A percentile compares a stretch with the other conserved stretches of the same genome.
phyloP scores from a whole-genome alignment of 2,329 filamentous ascomycete genomes.

The Nemania sp. region DNA sequence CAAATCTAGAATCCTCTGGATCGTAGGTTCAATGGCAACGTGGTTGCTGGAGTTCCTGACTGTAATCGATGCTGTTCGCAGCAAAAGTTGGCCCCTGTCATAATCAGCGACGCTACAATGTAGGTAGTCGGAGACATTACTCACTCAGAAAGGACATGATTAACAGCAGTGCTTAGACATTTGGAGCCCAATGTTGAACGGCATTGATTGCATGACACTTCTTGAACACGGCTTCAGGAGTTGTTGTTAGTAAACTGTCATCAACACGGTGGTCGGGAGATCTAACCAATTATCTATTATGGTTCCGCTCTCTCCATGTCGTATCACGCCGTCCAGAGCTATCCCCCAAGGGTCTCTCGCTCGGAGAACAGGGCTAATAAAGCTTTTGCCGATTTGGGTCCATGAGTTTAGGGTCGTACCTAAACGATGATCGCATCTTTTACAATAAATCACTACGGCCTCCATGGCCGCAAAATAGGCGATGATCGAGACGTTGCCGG shows the following conservation, averaged over 20 bases:
- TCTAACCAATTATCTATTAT: constrained; percentile 44
- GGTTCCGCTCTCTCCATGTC: constrained; percentile 41
- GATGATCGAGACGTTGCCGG: too few species aligned
- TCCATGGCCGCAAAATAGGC: constrained; percentile 38
- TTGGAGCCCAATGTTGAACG: constrained; percentile 40
- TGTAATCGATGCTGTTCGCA: constrained; percentile 38
- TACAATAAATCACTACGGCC: constrained; percentile 37
- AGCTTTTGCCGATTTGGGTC: constrained; percentile 46
- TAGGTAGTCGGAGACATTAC: constrained; percentile 12
- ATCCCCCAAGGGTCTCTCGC: constrained; percentile 31
- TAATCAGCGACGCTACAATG: constrained; percentile 2
- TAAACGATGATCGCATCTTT: constrained; percentile 41
- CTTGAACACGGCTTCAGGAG: constrained; percentile 40
- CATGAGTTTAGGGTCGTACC: constrained; percentile 43
- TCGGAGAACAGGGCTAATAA: constrained; percentile 43
- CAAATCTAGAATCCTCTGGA: constrained; percentile 41
- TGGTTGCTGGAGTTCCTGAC: constrained; percentile 27
- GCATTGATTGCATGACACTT: constrained; percentile 42
- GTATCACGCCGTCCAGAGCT: constrained; percentile 28
- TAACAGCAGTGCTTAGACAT: constrained; percentile 41
- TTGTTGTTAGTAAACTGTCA: neutral
- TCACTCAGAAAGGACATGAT: constrained; percentile 45
- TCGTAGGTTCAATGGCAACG: constrained; percentile 34
- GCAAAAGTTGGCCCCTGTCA: constrained; percentile 43
- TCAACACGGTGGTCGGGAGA: neutral